These are phyloP conservation scores for Musa itinerans DNA, from an alignment of 176 grass and related monocot genomes.

Conservation along the genomic window DNA sequence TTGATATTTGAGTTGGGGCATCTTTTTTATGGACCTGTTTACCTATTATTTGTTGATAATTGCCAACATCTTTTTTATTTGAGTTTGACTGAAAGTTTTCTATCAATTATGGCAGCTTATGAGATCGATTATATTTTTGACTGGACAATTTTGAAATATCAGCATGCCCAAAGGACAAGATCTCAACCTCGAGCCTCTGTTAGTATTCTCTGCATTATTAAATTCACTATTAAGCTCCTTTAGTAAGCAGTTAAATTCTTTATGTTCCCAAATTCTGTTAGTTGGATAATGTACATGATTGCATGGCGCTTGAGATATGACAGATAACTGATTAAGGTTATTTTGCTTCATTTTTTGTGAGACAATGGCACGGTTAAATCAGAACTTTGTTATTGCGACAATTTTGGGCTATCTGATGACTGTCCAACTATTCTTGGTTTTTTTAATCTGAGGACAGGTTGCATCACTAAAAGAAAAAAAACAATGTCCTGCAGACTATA, in stretches of 20 bases:
- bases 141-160: slow-evolving; percentile 85
- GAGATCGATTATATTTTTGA: slow-evolving; percentile 95
- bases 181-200: slow-evolving; percentile 35
- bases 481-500: background rate
- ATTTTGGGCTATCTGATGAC: too few species aligned
- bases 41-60: background rate
- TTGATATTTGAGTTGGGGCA: background rate
- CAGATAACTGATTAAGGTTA: too few species aligned
- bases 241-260: background rate
- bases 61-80: background rate
- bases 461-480: too few species aligned
- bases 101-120: slow-evolving; percentile 47
- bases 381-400: too few species aligned
- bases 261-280: background rate
- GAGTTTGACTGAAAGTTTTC: background rate
- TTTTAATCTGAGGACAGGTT: too few species aligned
- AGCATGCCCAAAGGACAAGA: slow-evolving; percentile 55
- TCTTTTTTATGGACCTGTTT: too few species aligned
- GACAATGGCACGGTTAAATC: too few species aligned
- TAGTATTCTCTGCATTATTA: slow-evolving; percentile 21
- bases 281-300: too few species aligned
- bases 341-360: too few species aligned
- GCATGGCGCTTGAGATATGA: too few species aligned
- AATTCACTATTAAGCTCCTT: background rate
- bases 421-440: too few species aligned